These are phyloP conservation scores for Leptoxyphium fumago DNA, from an alignment of 2,329 filamentous ascomycete species.

Conservation along the genomic window DNA sequence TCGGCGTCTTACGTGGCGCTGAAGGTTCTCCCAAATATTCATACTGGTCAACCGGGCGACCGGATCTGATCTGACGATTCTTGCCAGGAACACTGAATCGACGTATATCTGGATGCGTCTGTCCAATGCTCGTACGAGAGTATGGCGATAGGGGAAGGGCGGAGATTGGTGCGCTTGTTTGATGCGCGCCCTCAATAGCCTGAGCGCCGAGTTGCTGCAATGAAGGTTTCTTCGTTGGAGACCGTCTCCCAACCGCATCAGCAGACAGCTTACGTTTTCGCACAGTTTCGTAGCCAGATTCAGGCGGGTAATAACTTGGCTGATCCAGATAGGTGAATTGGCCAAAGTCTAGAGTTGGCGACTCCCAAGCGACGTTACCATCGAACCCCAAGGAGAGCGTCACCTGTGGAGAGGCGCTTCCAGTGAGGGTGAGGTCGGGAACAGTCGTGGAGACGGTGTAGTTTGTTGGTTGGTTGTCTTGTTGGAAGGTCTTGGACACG, in stretches of 20 bases:
- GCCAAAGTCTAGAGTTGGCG: slow-evolving; percentile 40
- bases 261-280: slow-evolving; percentile 44
- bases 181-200: slow-evolving; percentile 16
- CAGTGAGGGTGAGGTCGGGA: slow-evolving; percentile 47
- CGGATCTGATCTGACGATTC: slow-evolving; percentile 5
- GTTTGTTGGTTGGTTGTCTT: slow-evolving; percentile 42
- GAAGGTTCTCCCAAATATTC: slow-evolving; percentile 5
- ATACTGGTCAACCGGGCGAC: slow-evolving; percentile 12
- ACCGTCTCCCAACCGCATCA: slow-evolving; percentile 32
- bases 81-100: slow-evolving; percentile 21
- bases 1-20: slow-evolving; percentile 9
- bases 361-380: slow-evolving; percentile 15
- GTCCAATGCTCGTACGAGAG: slow-evolving; percentile 22
- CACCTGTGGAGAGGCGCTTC: slow-evolving; percentile 40
- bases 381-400: slow-evolving; percentile 47
- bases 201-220: slow-evolving; percentile 22
- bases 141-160: slow-evolving; percentile 24
- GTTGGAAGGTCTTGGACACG: slow-evolving; percentile 42
- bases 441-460: slow-evolving; percentile 61
- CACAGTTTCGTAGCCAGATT: slow-evolving; percentile 13
- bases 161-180: slow-evolving; percentile 16
- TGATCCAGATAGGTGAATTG: slow-evolving; percentile 40
- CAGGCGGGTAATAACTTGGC: slow-evolving; percentile 13
- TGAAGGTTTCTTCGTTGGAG: slow-evolving; percentile 29
- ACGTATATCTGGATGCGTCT: slow-evolving; percentile 21